Conservation (phyloP, 2,329 filamentous ascomycete genomes). For the Aspergillus ochraceoroseus region DNA sequence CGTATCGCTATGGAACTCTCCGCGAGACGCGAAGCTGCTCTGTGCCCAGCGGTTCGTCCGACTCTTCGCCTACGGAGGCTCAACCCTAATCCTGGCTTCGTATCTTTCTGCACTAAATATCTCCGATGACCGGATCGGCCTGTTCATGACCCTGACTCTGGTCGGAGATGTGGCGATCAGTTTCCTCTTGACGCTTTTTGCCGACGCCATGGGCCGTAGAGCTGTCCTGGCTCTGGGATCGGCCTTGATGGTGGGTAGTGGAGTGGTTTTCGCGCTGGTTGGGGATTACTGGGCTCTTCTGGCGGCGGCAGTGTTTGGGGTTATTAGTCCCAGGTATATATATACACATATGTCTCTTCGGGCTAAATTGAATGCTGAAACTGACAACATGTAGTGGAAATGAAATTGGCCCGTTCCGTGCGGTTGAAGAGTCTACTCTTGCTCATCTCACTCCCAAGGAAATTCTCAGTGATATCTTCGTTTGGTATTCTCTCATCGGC, state of each 20-base stretch:
- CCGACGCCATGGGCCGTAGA: conserved; percentile 55
- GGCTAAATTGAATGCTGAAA: background rate
- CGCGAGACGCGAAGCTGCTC: conserved; percentile 38
- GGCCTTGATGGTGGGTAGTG: conserved; percentile 54
- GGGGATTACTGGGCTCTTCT: conserved; percentile 59
- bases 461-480: conserved; percentile 58
- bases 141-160: conserved; percentile 62
- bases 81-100: conserved; percentile 57
- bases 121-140: conserved; percentile 55
- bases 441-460: conserved; percentile 55
- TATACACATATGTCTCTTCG: background rate
- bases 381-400: conserved; percentile 43
- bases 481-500: conserved; percentile 57
- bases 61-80: conserved; percentile 61
- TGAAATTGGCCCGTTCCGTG: conserved; percentile 64
- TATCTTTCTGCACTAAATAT: conserved; percentile 56
- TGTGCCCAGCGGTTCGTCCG: conserved; percentile 46
- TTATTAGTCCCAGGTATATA: conserved; percentile 52
- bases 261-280: conserved; percentile 50
- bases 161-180: conserved; percentile 58
- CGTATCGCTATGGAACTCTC: conserved; percentile 35
- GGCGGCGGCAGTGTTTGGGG: conserved; percentile 55
- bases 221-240: conserved; percentile 52
- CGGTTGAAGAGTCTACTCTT: conserved; percentile 61
- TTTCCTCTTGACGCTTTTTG: conserved; percentile 54